These are phyloP conservation scores for Daldinia childiae DNA, from an alignment of 495 filamentous ascomycete genomes.

Conservation along the genomic window DNA sequence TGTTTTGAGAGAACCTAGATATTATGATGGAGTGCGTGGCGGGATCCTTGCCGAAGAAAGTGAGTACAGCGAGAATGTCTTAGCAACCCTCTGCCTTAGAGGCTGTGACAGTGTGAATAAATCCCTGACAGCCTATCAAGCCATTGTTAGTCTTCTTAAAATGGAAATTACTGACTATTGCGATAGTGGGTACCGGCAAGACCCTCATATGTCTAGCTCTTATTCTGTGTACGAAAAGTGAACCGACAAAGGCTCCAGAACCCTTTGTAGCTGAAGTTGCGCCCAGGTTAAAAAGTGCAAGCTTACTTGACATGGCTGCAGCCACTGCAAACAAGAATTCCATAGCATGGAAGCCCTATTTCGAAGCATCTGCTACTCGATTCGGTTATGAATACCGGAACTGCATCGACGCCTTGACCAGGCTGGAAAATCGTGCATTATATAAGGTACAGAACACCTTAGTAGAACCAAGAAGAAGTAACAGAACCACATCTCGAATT, in stretches of 20 bases:
- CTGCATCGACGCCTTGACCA: conserved; percentile 64
- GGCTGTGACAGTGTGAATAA: neutral
- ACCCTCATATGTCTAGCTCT: conserved; percentile 87
- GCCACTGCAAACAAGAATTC: conserved; percentile 70
- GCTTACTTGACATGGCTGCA: conserved; percentile 73
- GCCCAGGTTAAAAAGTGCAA: conserved; percentile 57
- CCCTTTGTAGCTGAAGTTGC: conserved; percentile 59
- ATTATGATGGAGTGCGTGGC: conserved; percentile 79
- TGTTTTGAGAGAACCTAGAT: conserved; percentile 67
- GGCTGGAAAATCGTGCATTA: conserved; percentile 41
- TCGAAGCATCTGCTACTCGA: conserved; percentile 53
- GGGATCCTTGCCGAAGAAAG: conserved; percentile 79
- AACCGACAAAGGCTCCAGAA: conserved; percentile 64
- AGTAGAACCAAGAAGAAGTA: conserved; percentile 53
- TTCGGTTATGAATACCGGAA: conserved; percentile 52
- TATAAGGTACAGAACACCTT: conserved; percentile 51
- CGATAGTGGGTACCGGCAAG: conserved; percentile 72
- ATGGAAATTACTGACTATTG: conserved; percentile 28
- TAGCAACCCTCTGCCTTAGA: conserved; percentile 53
- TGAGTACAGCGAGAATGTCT: conserved; percentile 21
- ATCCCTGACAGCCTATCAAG: conserved; percentile 48
- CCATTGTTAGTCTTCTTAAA: conserved; percentile 22
- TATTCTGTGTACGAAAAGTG: conserved; percentile 79
- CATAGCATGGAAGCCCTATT: conserved; percentile 72
- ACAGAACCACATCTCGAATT: conserved; percentile 42